phyloP scores from a whole-genome alignment of 2,329 filamentous ascomycete genomes.

The Thelonectria olida region DNA sequence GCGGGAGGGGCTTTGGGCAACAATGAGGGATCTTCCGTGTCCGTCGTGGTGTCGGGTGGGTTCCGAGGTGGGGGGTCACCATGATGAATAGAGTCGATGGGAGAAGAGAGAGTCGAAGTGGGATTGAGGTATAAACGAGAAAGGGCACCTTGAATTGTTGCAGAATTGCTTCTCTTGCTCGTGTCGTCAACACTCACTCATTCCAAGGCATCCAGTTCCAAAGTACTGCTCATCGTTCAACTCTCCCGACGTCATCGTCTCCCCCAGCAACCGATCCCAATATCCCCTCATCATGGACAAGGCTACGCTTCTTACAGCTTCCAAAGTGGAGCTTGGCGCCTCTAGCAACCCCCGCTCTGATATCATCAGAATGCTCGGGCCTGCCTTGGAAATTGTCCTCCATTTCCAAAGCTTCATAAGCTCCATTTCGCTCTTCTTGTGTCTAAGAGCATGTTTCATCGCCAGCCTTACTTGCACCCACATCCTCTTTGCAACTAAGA shows the following conservation, averaged over 20 bases:
- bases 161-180: neutral
- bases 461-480: conserved; percentile 38
- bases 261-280: conserved; percentile 14
- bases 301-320: conserved; percentile 50
- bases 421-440: conserved; percentile 42
- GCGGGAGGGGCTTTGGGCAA: conserved; percentile 5
- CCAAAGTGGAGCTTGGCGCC: conserved; percentile 46
- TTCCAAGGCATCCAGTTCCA: no score
- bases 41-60: neutral
- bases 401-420: conserved; percentile 48
- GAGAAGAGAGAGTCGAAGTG: neutral
- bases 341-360: conserved; percentile 43
- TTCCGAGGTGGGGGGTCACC: conserved; percentile 1
- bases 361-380: conserved; percentile 44
- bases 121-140: conserved; percentile 19
- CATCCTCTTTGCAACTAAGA: conserved; percentile 36
- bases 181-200: neutral
- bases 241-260: neutral
- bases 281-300: conserved; percentile 45
- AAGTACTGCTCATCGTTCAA: neutral
- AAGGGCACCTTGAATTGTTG: neutral
- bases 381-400: conserved; percentile 46
- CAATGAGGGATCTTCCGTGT: neutral
- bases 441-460: conserved; percentile 44
- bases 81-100: neutral